Percentiles rank a stretch among this genome's conserved stretches.
phyloP scores from a whole-genome alignment of 164 flowering plant species.

The Berberis thunbergii region DNA sequence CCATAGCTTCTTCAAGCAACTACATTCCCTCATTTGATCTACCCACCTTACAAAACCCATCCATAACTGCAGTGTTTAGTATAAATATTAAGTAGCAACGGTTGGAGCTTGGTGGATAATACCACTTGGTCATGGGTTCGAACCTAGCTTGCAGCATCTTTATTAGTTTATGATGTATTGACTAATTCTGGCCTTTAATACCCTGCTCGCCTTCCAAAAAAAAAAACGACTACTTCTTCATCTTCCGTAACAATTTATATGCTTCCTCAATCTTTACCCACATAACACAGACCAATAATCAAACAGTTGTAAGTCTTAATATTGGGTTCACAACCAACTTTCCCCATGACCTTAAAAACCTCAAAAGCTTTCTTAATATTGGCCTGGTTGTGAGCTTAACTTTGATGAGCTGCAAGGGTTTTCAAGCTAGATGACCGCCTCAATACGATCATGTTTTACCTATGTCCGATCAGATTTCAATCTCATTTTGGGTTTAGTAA shows the following conservation, averaged over 20 bases:
- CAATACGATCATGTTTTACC: conserved; percentile 44
- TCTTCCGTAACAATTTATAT: conserved; percentile 32
- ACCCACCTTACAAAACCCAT: conserved; percentile 92
- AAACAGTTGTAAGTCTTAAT: conserved; percentile 60
- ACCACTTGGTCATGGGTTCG: no score
- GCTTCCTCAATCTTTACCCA: conserved; percentile 81
- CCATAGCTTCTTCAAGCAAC: conserved; percentile 55
- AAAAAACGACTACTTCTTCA: conserved; percentile 32
- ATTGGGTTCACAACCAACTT: conserved; percentile 38
- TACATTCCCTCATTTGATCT: conserved; percentile 66
- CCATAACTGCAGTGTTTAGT: conserved; percentile 66
- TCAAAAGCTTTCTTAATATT: conserved; percentile 44
- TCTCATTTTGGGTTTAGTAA: no score
- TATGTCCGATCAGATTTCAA: no score
- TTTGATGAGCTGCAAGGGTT: conserved; percentile 42
- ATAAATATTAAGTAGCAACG: conserved; percentile 13
- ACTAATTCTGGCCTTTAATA: no score
- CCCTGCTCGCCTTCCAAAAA: no score
- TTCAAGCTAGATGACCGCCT: conserved; percentile 47
- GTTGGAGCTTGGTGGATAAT: no score
- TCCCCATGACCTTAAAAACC: conserved; percentile 51
- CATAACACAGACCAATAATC: conserved; percentile 79
- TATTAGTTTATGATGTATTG: no score
- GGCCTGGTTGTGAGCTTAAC: conserved; percentile 27
- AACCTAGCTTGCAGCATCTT: no score